Evolutionary conservation across 331 rosid species (phyloP).

Genomic region (Malus hybrid): DNA sequence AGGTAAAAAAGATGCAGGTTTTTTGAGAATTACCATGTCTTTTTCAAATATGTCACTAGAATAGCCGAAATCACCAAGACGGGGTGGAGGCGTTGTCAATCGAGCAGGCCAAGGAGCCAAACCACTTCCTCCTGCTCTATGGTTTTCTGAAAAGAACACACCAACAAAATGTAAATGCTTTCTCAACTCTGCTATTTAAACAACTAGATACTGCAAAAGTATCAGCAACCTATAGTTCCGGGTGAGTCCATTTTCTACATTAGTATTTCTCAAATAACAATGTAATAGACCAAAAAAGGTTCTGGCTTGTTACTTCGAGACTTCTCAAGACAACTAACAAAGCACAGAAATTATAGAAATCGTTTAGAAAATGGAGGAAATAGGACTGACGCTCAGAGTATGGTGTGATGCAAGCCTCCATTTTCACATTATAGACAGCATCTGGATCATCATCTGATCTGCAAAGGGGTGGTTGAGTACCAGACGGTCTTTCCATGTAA

Average conservation of each 20-base stretch:
- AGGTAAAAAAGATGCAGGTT: background rate
- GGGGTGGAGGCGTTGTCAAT: conserved; percentile 25
- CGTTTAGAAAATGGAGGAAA: background rate
- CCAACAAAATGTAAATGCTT: background rate
- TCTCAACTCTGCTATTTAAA: background rate
- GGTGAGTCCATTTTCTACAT: background rate
- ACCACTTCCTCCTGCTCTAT: conserved; percentile 26
- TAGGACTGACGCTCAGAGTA: conserved; percentile 26
- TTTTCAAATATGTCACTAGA: conserved; percentile 22
- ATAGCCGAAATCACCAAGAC: conserved; percentile 19
- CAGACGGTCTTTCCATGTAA: conserved; percentile 21
- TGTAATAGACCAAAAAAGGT: background rate
- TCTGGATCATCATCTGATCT: conserved; percentile 25
- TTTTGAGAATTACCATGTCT: conserved; percentile 20
- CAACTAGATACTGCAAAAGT: background rate
- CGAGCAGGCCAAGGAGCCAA: conserved; percentile 39
- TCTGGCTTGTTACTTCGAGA: background rate
- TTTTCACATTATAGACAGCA: conserved; percentile 24
- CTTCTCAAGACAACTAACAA: background rate
- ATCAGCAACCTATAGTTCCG: background rate
- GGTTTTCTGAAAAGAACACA: conserved; percentile 16
- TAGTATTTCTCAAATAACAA: background rate
- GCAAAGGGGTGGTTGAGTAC: conserved; percentile 30
- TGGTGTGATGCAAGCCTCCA: conserved; percentile 37
- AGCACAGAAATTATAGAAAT: background rate